Base-by-base conservation (phyloP, 2,329 filamentous ascomycete genomes). In the Penicillium occitanis region DNA sequence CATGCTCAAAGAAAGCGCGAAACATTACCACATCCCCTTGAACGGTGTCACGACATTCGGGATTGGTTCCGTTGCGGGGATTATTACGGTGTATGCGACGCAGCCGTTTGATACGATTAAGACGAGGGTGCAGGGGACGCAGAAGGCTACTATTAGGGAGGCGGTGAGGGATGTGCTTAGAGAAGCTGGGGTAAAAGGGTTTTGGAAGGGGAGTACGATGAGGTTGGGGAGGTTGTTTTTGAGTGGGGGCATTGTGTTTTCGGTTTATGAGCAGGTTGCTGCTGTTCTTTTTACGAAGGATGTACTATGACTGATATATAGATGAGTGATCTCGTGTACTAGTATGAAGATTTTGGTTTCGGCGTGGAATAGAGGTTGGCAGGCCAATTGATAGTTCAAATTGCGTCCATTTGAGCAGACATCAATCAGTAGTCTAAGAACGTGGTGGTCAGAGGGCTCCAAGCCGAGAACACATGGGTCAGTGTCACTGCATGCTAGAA, bases 191-290 rank as follows among this genome's bases (percentile, higher is more conserved):
- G 69, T 89, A 1, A 81, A 78, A 46, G 88, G 85, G 0, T 87
- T 90, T 68, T 91, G 88, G 88, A 86, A 84, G 66, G 88, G 88
- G 0, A 90, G 87, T 40, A 86, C 86, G 0, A 90, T 91, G 88
- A 81, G 89, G 65, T 72, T 91, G 28, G 87, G 88, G 0, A 76
- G 88, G 68, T 83, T 88, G 3, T 81, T 90, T 0, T 82, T 90
- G 53, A 87, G 86, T 69, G 88, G 88, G n/a, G 88, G 88, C 0
- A 89, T 90, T 66, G 75, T 90, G 1, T 89, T 89, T 68, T 87
- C 86, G 1, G 83, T 85, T 2, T 88, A 88, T 71, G 87, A 89
- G 72, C 83, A 85, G 67, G 81, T 85, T 14, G 81, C 83, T 0
- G 78, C 37, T 28, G 57, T 46, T n/a, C 44, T 60, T 25, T 44